phyloP scores from a whole-genome alignment of 768 basidiomycete species.

The Collybiopsis confluens region DNA sequence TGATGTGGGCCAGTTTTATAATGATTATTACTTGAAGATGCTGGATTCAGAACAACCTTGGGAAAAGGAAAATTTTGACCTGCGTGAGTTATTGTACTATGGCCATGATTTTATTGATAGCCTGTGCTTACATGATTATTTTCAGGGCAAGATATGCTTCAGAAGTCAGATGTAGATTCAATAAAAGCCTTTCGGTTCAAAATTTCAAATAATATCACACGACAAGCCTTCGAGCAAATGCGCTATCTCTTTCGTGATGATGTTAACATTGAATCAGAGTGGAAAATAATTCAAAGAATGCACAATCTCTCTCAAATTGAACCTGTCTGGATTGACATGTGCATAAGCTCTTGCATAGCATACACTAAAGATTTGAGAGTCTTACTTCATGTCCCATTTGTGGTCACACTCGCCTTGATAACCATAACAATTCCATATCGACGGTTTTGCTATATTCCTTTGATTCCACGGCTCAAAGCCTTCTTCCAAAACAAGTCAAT shows the following conservation, averaged over 20 bases:
- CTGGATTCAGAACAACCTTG: not conserved
- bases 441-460: constrained; percentile 31
- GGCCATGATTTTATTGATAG: not conserved
- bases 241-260: no score
- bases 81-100: not conserved
- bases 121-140: not conserved
- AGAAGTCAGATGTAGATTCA: not conserved
- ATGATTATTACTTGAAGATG: not conserved
- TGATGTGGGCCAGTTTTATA: not conserved
- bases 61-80: not conserved
- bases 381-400: constrained; percentile 23
- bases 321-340: no score
- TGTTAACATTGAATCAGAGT: no score
- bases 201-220: no score
- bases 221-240: no score
- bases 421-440: constrained; percentile 19
- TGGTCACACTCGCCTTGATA: constrained; percentile 18
- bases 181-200: no score
- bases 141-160: not conserved
- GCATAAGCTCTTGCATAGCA: no score
- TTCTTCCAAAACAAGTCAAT: constrained; percentile 16
- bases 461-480: constrained; percentile 21
- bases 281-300: no score
- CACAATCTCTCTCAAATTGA: no score
- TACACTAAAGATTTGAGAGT: constrained; percentile 19